Evolutionary conservation across 2,329 filamentous ascomycete genomes (phyloP), one percentile per base, ranked within the genome.

Genomic region (Penicillium thymicola): DNA sequence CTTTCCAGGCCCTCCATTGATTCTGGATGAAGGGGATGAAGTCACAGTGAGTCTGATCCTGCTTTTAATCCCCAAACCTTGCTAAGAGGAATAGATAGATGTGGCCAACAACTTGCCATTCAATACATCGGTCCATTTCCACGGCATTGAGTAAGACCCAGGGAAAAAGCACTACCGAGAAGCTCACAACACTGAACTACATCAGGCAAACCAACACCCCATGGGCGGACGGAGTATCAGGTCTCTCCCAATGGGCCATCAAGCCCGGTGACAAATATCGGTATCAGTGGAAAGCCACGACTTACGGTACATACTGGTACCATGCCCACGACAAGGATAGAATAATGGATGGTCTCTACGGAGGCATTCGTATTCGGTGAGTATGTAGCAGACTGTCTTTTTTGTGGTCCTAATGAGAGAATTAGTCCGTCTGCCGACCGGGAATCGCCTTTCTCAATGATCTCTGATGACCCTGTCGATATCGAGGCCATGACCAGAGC

Each of bases 271-370:
- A 64, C 3, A 74, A 66, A 41, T 85, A 81, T 62, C 72, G 74
- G 0, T 82, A 86, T 65, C 73, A 73, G 38, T 86, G 81, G 73
- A 75, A 73, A 25, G 82, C 83, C 0, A 77, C 76, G 0, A 78
- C 83, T 47, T 78, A 82, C 61, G 84, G 84, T 16, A 80, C 76
- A 54, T 83, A 81, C 70, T 85, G 81, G 76, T 86, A 85, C 60
- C 84, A 86, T 67, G 78, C 81, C 0, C 84, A 86, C 60, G 74
- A 36, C 25, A 70, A 73, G 3, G 77, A 78, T 2, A 82, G 85
- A 57, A 78, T 86, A 11, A 79, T 83, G 48, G 84, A 87, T 62
- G 85, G 85, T 0, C 70, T 85, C 11, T 83, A 80, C 48, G 85
- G 84, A 0, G 70, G 82, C 2, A 79, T 87, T 0, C 59, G 80